These are phyloP conservation scores for Isatis tinctoria DNA, from an alignment of 345 rosid genomes.

Conservation along the genomic window DNA sequence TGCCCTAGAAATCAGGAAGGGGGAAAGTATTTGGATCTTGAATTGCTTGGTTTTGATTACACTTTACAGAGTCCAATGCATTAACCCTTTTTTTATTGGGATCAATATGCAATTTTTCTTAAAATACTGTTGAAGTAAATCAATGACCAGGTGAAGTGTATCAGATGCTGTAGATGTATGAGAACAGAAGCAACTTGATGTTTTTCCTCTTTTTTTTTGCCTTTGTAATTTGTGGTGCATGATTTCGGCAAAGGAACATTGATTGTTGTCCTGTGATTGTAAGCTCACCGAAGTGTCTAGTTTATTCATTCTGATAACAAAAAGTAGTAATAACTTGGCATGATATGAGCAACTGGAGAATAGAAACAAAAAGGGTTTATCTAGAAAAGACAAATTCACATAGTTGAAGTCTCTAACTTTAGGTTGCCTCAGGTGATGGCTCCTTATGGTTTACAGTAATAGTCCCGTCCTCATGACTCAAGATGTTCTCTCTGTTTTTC, in stretches of 20 bases:
- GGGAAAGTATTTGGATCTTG: slow-evolving; percentile 6
- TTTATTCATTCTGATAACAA: neutral
- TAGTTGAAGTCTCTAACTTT: slow-evolving; percentile 1
- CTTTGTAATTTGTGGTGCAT: neutral
- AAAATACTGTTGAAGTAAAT: neutral
- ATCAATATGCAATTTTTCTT: neutral
- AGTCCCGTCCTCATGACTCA: neutral
- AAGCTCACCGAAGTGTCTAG: neutral
- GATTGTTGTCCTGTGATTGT: neutral
- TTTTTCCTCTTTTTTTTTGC: neutral
- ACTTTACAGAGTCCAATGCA: slow-evolving; percentile 25
- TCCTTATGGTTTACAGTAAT: neutral
- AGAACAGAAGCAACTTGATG: slow-evolving; percentile 20
- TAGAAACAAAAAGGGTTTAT: neutral
- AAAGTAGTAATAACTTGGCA: neutral
- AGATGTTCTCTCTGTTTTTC: neutral
- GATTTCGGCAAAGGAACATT: neutral
- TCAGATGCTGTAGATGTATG: slow-evolving; percentile 4
- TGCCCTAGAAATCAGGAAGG: slow-evolving; percentile 6
- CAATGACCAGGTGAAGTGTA: slow-evolving; percentile 19
- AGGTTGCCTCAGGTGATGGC: neutral
- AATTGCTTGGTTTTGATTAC: neutral
- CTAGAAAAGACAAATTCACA: neutral
- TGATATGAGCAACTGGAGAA: neutral
- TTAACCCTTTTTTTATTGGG: neutral